Evolutionary conservation across 2,329 filamentous ascomycete species (phyloP).

Genomic region (Sporothrix phasma): DNA sequence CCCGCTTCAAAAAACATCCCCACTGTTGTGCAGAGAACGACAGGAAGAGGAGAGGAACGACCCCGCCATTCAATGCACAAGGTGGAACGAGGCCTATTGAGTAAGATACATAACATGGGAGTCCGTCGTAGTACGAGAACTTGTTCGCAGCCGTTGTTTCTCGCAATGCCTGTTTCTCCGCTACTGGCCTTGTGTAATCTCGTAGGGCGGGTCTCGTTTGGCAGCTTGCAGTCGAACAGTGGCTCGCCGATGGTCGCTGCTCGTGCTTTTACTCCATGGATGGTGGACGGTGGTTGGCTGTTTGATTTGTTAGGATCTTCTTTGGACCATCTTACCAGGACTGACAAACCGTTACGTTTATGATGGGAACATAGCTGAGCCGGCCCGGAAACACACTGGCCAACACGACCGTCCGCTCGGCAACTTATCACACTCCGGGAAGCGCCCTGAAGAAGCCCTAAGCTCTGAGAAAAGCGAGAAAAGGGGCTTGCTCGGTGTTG

Average conservation of each 20-base stretch:
- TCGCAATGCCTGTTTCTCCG: neutral
- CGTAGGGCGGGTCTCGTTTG: neutral
- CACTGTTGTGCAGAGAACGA: neutral
- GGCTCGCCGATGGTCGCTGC: neutral
- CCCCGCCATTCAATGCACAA: neutral
- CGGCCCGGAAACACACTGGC: neutral
- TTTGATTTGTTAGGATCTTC: neutral
- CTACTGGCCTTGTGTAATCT: neutral
- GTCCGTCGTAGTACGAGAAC: too few species aligned
- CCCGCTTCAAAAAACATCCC: neutral
- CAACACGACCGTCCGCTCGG: neutral
- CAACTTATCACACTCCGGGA: neutral
- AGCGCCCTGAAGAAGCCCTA: neutral
- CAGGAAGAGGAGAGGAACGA: neutral
- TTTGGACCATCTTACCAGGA: neutral
- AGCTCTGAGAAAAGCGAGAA: too few species aligned
- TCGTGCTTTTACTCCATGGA: neutral
- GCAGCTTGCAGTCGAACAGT: neutral
- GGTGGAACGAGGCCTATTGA: too few species aligned
- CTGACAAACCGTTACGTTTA: neutral
- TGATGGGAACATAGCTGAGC: neutral
- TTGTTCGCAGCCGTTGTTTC: neutral
- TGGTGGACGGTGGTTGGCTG: neutral
- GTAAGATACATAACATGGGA: too few species aligned
- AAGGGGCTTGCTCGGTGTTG: too few species aligned